phyloP scores from a whole-genome alignment of 1,139 yeast species.

The Suhomyces choctaworum region DNA sequence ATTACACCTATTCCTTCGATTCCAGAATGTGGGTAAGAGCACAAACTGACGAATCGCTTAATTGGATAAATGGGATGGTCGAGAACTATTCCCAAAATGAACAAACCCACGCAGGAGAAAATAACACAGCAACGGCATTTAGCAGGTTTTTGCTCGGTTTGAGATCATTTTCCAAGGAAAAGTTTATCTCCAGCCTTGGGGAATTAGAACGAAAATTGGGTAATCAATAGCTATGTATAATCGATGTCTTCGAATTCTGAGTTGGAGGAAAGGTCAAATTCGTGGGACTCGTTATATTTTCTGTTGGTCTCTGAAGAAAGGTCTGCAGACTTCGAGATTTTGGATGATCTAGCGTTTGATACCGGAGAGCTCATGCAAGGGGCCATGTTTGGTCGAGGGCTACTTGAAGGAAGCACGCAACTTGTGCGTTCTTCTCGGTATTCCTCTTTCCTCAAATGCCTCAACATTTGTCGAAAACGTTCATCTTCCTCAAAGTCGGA shows the following conservation, averaged over 20 bases:
- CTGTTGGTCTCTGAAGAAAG: background rate
- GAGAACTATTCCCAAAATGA: background rate
- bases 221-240: background rate
- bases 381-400: background rate
- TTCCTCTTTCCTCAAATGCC: conserved; percentile 4
- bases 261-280: conserved; percentile 19
- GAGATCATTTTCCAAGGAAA: background rate
- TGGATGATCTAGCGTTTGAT: background rate
- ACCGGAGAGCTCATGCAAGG: background rate
- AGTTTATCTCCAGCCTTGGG: background rate
- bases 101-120: background rate
- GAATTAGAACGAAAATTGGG: conserved; percentile 4
- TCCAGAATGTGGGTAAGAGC: conserved; percentile 4
- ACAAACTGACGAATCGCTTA: background rate
- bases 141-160: background rate
- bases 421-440: too few species aligned
- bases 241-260: conserved; percentile 22
- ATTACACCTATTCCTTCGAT: conserved; percentile 16
- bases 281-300: conserved; percentile 13
- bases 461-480: conserved; percentile 19
- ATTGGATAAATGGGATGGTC: background rate
- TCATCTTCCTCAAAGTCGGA: conserved; percentile 34
- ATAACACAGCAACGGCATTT: background rate
- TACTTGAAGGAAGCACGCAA: too few species aligned
- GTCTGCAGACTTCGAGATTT: background rate